Evolutionary conservation across 768 basidiomycete genomes (phyloP), one percentile per base, ranked within the genome.

Genomic region (Naganishia friedmannii): DNA sequence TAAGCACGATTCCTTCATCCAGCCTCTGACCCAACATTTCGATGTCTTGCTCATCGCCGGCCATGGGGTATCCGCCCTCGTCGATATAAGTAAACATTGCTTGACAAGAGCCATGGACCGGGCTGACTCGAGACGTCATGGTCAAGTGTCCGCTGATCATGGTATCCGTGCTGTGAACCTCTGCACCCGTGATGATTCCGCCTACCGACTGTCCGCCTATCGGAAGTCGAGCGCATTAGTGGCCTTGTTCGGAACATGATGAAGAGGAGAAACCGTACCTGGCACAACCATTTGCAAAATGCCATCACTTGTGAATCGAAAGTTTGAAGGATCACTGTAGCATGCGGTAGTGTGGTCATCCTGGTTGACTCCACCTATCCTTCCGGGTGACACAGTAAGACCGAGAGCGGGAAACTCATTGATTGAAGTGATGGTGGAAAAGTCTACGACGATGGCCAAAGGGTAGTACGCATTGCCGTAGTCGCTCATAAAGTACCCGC

Each of bases 401-500:
- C 65, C 65, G 7, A 66, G 48, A 32, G 28, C 65, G 48, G 65
- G 31, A 15, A 66, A 53, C 28, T 66, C 31, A n/a, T 51, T 48
- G 31, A 66, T 51, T 45, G 65, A 66, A 1, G 28, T n/a, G 65
- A 66, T 29, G n/a, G 10, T 19, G 23, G 48, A 19, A 54, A 66
- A 66, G 34, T 66, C 65, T 48, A 34, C 65, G 65, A 66, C 8
- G 48, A 66, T 66, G 48, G 65, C 46, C n/a, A 32, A 9, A 15
- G 65, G 65, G 65, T 66, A 66, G 48, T 66, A 66, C 4, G 65
- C 65, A n/a, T 66, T 34, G 48, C 29, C 23, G 31, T 66, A 34
- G 13, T 51, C 48, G 65, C 65, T 34, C 65, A 66, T 51, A 39
- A 66, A 3, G 42, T 63, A 63, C 29, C 60, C 60, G 39, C 60